A percentile compares a stretch with the other conserved stretches of the same genome.
These are phyloP conservation scores for Cutaneotrichosporon cyanovorans DNA, from an alignment of 1,284 basidiomycete genomes.

Conservation along the genomic window DNA sequence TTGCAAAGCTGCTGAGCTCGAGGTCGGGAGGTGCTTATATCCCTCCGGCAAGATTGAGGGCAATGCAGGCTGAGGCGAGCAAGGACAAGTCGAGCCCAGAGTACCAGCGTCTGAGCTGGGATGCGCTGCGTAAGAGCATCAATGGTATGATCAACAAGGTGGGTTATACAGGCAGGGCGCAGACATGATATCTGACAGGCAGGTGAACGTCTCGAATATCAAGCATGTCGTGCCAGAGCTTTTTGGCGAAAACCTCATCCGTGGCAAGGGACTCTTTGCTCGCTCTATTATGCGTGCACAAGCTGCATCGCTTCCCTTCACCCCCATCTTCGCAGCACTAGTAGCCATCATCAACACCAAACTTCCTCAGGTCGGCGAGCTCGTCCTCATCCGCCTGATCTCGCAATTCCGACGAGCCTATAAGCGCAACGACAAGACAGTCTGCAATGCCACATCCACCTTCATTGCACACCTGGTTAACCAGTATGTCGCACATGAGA, in stretches of 20 bases:
- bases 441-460: conserved; percentile 88
- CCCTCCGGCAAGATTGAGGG: conserved; percentile 84
- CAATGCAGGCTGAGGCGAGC: conserved; percentile 75
- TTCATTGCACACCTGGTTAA: conserved; percentile 98
- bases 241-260: conserved; percentile 83
- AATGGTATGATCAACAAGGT: conserved; percentile 97
- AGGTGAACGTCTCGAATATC: conserved; percentile 81
- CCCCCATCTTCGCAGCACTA: conserved; percentile 91
- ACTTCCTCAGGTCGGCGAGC: conserved; percentile 89
- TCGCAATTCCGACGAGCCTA: conserved; percentile 92
- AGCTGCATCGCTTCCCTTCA: conserved; percentile 90
- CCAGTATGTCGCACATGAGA: conserved; percentile 87
- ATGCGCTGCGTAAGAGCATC: conserved; percentile 93
- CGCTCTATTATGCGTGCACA: conserved; percentile 98
- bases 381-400: conserved; percentile 78
- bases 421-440: conserved; percentile 92
- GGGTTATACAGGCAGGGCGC: too few relatives aligned
- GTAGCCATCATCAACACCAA: conserved; percentile 96
- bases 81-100: conserved; percentile 82
- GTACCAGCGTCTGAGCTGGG: conserved; percentile 95
- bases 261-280: conserved; percentile 80
- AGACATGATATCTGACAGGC: too few relatives aligned
- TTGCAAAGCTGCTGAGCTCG: conserved; percentile 63
- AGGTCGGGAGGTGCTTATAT: conserved; percentile 94
- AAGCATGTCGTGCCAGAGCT: conserved; percentile 93